These are phyloP conservation scores for Amanita exitialis DNA, from an alignment of 768 basidiomycete species.

Conservation along the genomic window DNA sequence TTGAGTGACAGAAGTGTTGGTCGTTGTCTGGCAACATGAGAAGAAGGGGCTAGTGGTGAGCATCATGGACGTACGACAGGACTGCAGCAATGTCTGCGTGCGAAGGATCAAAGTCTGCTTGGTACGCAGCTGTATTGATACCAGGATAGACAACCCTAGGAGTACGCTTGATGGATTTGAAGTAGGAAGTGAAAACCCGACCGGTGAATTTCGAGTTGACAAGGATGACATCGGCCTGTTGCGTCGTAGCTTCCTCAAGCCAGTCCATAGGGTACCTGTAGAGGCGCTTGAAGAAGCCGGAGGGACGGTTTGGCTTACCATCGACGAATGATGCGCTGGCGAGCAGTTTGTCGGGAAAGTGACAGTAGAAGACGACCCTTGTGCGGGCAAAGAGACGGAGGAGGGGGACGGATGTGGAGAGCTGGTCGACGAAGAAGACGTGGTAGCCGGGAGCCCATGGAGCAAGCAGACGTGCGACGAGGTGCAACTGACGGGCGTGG, in stretches of 20 bases:
- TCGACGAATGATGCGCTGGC: slow-evolving; percentile 61
- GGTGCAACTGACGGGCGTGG: slow-evolving; percentile 80
- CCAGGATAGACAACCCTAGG: slow-evolving; percentile 93
- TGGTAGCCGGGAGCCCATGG: slow-evolving; percentile 49
- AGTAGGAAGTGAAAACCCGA: slow-evolving; percentile 67
- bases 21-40: slow-evolving; percentile 30
- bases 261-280: slow-evolving; percentile 89
- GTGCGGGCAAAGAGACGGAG: slow-evolving; percentile 55
- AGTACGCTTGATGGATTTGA: slow-evolving; percentile 49
- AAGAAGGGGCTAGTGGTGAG: neutral
- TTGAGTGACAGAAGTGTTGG: slow-evolving; percentile 85
- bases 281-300: slow-evolving; percentile 51
- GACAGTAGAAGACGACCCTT: slow-evolving; percentile 95
- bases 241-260: slow-evolving; percentile 83
- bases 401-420: slow-evolving; percentile 85
- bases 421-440: slow-evolving; percentile 90
- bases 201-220: slow-evolving; percentile 90
- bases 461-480: slow-evolving; percentile 55
- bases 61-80: slow-evolving; percentile 39
- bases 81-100: slow-evolving; percentile 46
- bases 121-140: slow-evolving; percentile 75
- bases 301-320: slow-evolving; percentile 28
- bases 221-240: slow-evolving; percentile 84
- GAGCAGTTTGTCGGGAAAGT: slow-evolving; percentile 94
- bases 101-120: slow-evolving; percentile 26